Evolutionary conservation across 2,329 filamentous ascomycete species (phyloP).

Genomic region (Clarireedia sp.): DNA sequence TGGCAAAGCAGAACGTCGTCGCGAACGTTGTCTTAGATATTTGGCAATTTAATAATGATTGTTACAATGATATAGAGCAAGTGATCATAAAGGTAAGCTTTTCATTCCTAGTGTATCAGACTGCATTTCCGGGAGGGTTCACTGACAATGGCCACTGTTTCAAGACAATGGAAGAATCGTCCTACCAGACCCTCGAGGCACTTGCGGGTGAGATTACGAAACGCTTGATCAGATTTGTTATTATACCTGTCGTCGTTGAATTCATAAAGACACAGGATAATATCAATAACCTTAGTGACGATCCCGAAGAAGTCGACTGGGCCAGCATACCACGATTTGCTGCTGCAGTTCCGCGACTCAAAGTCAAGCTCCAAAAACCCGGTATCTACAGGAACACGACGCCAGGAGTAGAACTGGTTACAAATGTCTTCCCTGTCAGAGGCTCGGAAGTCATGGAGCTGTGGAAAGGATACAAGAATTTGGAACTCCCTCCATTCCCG

Average conservation of each 20-base stretch:
- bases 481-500: constrained; percentile 18
- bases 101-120: background rate
- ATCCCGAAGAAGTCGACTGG: background rate
- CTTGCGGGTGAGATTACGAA: constrained; percentile 43
- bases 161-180: constrained; percentile 48
- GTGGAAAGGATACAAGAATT: constrained; percentile 7
- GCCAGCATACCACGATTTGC: background rate
- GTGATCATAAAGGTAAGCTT: constrained; percentile 51
- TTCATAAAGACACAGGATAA: background rate
- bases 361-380: constrained; percentile 5
- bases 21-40: constrained; percentile 55
- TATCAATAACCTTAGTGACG: background rate
- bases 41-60: constrained; percentile 36
- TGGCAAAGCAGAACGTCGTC: constrained; percentile 57
- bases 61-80: constrained; percentile 49
- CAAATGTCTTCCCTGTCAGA: background rate
- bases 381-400: constrained; percentile 3
- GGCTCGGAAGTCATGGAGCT: background rate
- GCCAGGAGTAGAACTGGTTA: constrained; percentile 2
- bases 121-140: background rate
- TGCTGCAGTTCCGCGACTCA: background rate
- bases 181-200: constrained; percentile 57
- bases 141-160: background rate
- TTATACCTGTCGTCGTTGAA: constrained; percentile 20
- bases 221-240: constrained; percentile 39